Evolutionary conservation across 495 filamentous ascomycete genomes (phyloP).

Genomic region (Penicillium chermesinum): DNA sequence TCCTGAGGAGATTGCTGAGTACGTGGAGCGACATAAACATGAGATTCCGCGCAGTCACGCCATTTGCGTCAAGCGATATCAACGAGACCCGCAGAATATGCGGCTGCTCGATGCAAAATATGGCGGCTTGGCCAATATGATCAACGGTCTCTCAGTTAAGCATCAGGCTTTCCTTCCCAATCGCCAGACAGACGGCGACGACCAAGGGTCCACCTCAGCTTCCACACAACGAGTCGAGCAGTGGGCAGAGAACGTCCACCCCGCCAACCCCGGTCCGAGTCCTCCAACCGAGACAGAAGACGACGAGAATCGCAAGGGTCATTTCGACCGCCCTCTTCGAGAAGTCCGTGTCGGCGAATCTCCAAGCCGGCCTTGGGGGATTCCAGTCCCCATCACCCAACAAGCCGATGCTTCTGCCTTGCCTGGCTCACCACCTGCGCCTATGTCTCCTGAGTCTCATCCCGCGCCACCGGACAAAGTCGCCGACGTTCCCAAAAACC

Average conservation of each 20-base stretch:
- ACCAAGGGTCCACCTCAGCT: slow-evolving; percentile 12
- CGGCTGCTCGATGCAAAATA: slow-evolving; percentile 86
- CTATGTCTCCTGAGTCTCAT: slow-evolving; percentile 13
- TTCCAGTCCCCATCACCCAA: slow-evolving; percentile 61
- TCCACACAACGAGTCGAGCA: slow-evolving; percentile 65
- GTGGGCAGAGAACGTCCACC: slow-evolving; percentile 71
- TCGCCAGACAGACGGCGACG: slow-evolving; percentile 43
- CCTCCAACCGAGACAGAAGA: slow-evolving; percentile 18
- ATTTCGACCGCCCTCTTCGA: slow-evolving; percentile 75
- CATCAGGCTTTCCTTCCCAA: slow-evolving; percentile 75
- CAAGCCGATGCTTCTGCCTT: slow-evolving; percentile 21
- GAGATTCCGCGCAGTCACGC: slow-evolving; percentile 87
- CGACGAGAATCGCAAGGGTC: slow-evolving; percentile 40
- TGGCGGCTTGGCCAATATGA: slow-evolving; percentile 83
- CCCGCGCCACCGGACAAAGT: slow-evolving; percentile 10
- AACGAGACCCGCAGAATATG: slow-evolving; percentile 75
- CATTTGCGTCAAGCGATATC: slow-evolving; percentile 81
- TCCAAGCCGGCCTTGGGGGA: slow-evolving; percentile 87
- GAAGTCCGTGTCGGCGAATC: slow-evolving; percentile 85
- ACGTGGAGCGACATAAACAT: slow-evolving; percentile 88
- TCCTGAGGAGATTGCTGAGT: slow-evolving; percentile 83
- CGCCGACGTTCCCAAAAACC: slow-evolving; percentile 15
- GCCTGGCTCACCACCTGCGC: slow-evolving; percentile 18
- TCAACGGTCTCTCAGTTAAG: slow-evolving; percentile 74
- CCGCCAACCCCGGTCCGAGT: slow-evolving; percentile 15